These are phyloP conservation scores for Huiozyma naganishii DNA, from an alignment of 805 yeast species.

Conservation along the genomic window DNA sequence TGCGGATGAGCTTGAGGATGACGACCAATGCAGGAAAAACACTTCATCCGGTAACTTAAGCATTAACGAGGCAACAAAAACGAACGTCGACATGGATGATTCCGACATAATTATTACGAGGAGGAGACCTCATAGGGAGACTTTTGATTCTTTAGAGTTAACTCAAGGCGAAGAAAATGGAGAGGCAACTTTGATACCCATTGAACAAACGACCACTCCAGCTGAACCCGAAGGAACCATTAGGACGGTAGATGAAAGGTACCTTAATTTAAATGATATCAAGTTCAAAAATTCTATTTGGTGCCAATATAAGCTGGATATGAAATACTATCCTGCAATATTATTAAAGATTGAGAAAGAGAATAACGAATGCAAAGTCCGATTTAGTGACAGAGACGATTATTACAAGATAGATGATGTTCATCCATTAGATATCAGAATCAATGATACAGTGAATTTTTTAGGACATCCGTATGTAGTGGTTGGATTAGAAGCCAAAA, in stretches of 20 bases:
- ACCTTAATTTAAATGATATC: constrained; percentile 23
- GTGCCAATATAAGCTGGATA: constrained; percentile 38
- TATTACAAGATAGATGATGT: constrained; percentile 23
- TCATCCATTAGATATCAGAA: constrained; percentile 39
- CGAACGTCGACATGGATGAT: constrained; percentile 2
- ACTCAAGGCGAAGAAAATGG: constrained; percentile 5
- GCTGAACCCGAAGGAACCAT: constrained; percentile 4
- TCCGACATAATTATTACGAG: constrained; percentile 12
- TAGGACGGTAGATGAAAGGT: constrained; percentile 6
- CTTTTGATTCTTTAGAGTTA: constrained; percentile 2
- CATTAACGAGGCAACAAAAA: not conserved
- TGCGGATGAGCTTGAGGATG: not conserved
- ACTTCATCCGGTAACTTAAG: not conserved
- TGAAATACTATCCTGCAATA: constrained; percentile 39
- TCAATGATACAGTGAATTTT: constrained; percentile 44
- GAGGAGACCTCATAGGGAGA: constrained; percentile 6
- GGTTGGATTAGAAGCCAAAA: constrained; percentile 33
- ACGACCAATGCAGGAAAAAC: not conserved
- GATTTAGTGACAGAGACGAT: constrained; percentile 15
- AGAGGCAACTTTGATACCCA: constrained; percentile 2
- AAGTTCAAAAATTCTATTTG: constrained; percentile 35
- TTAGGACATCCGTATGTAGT: constrained; percentile 31
- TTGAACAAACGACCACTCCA: not conserved
- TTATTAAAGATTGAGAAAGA: constrained; percentile 15
- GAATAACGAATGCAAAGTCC: constrained; percentile 5